Base-by-base conservation (phyloP, 1,284 basidiomycete genomes). In the Athelia psychrophila region DNA sequence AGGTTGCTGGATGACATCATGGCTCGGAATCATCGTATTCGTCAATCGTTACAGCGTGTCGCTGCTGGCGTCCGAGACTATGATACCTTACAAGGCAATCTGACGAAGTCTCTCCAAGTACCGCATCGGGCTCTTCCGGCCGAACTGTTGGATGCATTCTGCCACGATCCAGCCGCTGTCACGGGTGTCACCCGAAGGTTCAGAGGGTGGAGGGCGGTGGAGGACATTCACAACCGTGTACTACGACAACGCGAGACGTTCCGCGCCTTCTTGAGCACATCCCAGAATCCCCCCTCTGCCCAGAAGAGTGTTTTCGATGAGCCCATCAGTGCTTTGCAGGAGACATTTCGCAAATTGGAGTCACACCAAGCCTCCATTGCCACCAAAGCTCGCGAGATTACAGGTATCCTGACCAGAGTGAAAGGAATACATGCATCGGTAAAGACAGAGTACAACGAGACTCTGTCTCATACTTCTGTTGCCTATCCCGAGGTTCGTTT, bases 81-180 rank as follows among this genome's bases (percentile, higher is more conserved):
- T 54, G 84, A 89, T 51, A 62, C 70, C 10, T 68, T 83, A 16
- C 85, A 84, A 58, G 63, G 73, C 15, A 70, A 70, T 30, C 68
- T 85, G 38, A 72, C 77, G 51, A 70, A 69, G 30, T 64, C 74
- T 3, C 69, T 85, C 24, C 79, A 76, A 12, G 64, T 80, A 32
- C 63, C 71, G 15, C 72, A 80, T 58, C 67, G 61, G 12, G 68
- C 69, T 47, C 71, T 90, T 44, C 81, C 88, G 8, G 70, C 72
- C 52, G 84, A 88, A 15, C 72, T 90, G 13, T 64, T 88, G 32
- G 87, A 90, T 49, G 82, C 86, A 2, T 81, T 89, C 60, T 79
- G 77, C 33, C 86, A 88, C 54, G 88, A 91, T 62, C 88, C 88
- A 33, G 79, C 85, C 2, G 80, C 82, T n/a, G 79, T 88, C 9